A percentile compares a stretch with the other conserved stretches of the same genome.
phyloP scores from a whole-genome alignment of 2,329 filamentous ascomycete genomes.

The Tolypocladium nubicola region DNA sequence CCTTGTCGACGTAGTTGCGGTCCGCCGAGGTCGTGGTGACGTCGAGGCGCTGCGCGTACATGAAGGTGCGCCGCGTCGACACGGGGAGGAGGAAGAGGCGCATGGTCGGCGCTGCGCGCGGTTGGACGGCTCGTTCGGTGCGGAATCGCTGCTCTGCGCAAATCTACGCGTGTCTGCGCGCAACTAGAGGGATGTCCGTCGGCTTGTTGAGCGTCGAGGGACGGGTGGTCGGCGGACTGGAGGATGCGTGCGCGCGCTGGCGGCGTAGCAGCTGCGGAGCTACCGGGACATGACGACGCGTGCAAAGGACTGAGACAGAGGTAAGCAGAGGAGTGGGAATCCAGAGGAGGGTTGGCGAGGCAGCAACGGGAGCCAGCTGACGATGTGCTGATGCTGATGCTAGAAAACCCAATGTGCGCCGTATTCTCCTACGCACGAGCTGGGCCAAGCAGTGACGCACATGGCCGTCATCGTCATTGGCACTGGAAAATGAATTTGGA shows the following conservation, averaged over 20 bases:
- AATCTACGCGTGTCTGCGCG: not conserved
- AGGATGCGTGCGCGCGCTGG: not conserved
- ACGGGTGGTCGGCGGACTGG: not conserved
- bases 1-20: constrained; percentile 53
- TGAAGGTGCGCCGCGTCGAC: constrained; percentile 78
- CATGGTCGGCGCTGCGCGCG: constrained; percentile 44
- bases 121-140: not conserved
- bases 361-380: not conserved
- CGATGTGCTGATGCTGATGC: not conserved
- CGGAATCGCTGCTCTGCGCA: not conserved
- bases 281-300: not conserved
- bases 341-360: not conserved
- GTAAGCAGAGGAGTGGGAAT: not conserved
- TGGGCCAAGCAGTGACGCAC: constrained; percentile 16
- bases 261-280: not conserved
- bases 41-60: constrained; percentile 77
- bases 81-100: constrained; percentile 89
- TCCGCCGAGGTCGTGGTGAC: constrained; percentile 36
- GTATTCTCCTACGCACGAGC: not conserved
- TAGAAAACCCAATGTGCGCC: not conserved
- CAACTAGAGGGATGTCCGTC: not conserved
- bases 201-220: not conserved
- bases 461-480: constrained; percentile 16
- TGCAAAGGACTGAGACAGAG: not conserved
- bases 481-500: not conserved